Base-by-base conservation (phyloP, 2,329 filamentous ascomycete species). In the Cercospora berteroae region DNA sequence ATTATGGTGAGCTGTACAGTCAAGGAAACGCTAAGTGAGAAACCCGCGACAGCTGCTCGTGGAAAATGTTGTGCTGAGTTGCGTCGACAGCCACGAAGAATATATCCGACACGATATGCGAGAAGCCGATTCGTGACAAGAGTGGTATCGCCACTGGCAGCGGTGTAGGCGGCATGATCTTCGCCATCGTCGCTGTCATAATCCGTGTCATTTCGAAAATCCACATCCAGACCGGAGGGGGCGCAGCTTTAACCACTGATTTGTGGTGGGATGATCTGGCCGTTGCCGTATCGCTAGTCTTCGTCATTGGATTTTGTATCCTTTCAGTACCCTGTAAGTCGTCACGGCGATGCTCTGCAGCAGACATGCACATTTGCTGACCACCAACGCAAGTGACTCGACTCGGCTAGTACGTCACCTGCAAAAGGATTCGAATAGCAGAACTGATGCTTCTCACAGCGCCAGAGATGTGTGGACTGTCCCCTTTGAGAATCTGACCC, bases 191-290 rank as follows among this genome's bases (percentile, higher is more conserved):
- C 10, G 62, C 63, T 12, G 67, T 56, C n/a, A 42, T 58, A 1
- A 20, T 69, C 20, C 67, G 69, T 5, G 64, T 69, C 16, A 27
- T 60, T 16, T 71, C 69, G 18, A 71, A 71, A 58, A 25, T 70
- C 16, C 64, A 68, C 33, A 58, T 65, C 9, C 57, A 36, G 12
- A 36, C 36, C 9, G 20, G 27, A 8, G 56, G 36, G 3, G 56
- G 36, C n/a, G n/a, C 36, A 4, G 23, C 33, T 6, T 20, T 67
- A 10, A 56, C 58, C 57, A 58, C 56, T 1, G 62, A 67, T 20
- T 18, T 67, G 33, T 67, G 65, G 65, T 67, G 65, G 65, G 65
- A 67, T 18, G 65, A 67, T 25, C 16, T 64, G 10, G 44, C 33
- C 9, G 39, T 67, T n/a, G 59, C 12, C 12, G 16, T 16, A 36